Evolutionary conservation across 352 stramenopile genomes (phyloP).

Genomic region (Pythium phragmiticola): DNA sequence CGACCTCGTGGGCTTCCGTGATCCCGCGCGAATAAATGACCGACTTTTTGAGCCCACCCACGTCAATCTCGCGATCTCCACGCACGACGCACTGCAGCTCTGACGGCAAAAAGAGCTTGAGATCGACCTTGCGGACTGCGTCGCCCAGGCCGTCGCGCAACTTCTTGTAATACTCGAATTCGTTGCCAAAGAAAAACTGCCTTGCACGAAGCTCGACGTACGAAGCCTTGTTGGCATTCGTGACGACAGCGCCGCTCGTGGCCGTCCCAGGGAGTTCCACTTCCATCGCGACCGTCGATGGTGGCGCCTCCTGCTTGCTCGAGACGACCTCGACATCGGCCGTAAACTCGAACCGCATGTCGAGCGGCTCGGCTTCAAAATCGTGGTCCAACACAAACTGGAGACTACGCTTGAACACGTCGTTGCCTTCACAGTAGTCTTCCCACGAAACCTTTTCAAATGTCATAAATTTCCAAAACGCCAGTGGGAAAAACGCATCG

Average conservation of each 20-base stretch:
- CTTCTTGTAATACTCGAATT: conserved; percentile 55
- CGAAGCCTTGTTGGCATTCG: conserved; percentile 64
- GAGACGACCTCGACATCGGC: conserved; percentile 40
- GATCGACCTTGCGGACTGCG: conserved; percentile 47
- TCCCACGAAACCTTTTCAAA: conserved; percentile 50
- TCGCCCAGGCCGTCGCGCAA: conserved; percentile 59
- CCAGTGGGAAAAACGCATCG: conserved; percentile 50
- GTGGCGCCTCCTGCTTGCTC: neutral
- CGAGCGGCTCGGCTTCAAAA: conserved; percentile 48
- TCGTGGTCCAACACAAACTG: conserved; percentile 68
- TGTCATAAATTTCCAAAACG: conserved; percentile 72
- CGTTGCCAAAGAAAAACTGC: conserved; percentile 64
- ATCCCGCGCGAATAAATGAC: conserved; percentile 57
- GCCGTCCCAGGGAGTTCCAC: conserved; percentile 45
- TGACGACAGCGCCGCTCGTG: conserved; percentile 40
- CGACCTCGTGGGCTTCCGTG: conserved; percentile 39
- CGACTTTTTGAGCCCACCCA: conserved; percentile 47
- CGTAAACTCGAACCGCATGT: conserved; percentile 74
- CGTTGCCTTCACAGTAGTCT: conserved; percentile 56
- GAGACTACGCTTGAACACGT: conserved; percentile 59
- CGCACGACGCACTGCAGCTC: conserved; percentile 54
- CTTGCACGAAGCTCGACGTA: conserved; percentile 63
- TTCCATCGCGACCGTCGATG: conserved; percentile 46
- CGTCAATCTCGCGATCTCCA: conserved; percentile 53
- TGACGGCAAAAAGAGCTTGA: conserved; percentile 55